phyloP scores from a whole-genome alignment of 306 rosid species.

The Cicer pinnatifidum region DNA sequence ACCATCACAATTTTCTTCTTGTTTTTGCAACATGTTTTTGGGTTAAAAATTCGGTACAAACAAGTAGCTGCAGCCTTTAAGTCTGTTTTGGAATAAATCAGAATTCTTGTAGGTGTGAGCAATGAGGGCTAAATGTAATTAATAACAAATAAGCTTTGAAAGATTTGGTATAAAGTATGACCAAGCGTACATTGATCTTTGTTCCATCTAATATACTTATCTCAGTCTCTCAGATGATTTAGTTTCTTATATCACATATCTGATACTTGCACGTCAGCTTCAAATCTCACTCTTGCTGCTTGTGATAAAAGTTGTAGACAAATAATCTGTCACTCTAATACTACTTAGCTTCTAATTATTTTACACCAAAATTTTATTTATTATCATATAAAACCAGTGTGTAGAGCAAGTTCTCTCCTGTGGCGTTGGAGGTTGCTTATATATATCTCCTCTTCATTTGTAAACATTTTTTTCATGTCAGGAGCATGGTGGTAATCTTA shows the following conservation, averaged over 20 bases:
- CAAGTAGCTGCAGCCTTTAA: neutral
- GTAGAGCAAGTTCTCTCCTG: neutral
- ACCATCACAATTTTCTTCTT: neutral
- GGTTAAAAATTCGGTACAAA: neutral
- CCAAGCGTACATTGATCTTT: neutral
- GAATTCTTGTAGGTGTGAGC: neutral
- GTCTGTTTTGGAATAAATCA: neutral
- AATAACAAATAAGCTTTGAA: neutral
- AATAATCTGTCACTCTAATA: conserved; percentile 1
- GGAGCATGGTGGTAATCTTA: conserved; percentile 88
- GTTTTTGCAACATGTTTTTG: neutral
- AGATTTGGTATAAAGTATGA: neutral
- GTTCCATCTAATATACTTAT: neutral
- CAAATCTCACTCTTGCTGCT: neutral
- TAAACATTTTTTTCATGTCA: conserved; percentile 46
- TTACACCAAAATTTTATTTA: neutral
- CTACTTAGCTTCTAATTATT: neutral
- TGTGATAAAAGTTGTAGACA: neutral
- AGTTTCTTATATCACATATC: neutral
- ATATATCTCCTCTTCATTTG: conserved; percentile 14
- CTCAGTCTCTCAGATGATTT: conserved; percentile 3
- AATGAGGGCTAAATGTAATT: neutral
- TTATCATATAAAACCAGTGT: conserved; percentile 7
- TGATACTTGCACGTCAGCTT: neutral
- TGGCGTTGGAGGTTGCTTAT: conserved; percentile 5